These are phyloP conservation scores for Nicotiana benthamiana DNA, from an alignment of 257 asterid genomes.

Conservation along the genomic window DNA sequence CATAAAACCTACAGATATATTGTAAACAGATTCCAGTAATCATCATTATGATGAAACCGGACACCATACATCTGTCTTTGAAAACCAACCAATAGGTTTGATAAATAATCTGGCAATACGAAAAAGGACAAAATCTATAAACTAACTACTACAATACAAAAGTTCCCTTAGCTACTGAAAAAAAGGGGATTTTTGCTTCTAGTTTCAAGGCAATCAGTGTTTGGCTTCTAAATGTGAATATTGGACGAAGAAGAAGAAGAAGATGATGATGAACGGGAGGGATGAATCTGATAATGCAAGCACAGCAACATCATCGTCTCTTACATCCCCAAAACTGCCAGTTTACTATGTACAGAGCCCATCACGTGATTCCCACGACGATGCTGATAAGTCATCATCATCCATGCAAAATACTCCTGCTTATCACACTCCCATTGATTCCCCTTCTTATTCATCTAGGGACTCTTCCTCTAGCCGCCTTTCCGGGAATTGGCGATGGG, in stretches of 20 bases:
- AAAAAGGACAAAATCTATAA: no score
- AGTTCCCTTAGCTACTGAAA: no score
- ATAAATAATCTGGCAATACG: no score
- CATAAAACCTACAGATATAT: background rate
- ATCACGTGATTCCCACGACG: slow-evolving; percentile 52
- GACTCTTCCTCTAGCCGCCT: slow-evolving; percentile 48
- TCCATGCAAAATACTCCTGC: slow-evolving; percentile 12
- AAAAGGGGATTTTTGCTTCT: background rate
- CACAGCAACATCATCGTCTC: slow-evolving; percentile 36
- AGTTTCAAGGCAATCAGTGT: background rate
- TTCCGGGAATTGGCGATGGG: slow-evolving; percentile 30
- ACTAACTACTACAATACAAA: background rate
- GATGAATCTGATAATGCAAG: slow-evolving; percentile 45
- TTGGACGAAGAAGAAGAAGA: no score
- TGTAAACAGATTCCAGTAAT: background rate
- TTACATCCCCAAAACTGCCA: slow-evolving; percentile 21
- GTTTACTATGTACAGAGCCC: slow-evolving; percentile 64
- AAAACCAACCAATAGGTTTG: background rate
- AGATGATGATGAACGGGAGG: slow-evolving; percentile 27
- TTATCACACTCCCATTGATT: slow-evolving; percentile 19
- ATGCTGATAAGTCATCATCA: slow-evolving; percentile 34
- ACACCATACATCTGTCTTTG: background rate
- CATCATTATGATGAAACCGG: background rate
- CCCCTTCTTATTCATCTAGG: slow-evolving; percentile 34
- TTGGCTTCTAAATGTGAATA: no score